Base-by-base conservation (phyloP, 177 flowering plant species). In the Vitis hybrid region DNA sequence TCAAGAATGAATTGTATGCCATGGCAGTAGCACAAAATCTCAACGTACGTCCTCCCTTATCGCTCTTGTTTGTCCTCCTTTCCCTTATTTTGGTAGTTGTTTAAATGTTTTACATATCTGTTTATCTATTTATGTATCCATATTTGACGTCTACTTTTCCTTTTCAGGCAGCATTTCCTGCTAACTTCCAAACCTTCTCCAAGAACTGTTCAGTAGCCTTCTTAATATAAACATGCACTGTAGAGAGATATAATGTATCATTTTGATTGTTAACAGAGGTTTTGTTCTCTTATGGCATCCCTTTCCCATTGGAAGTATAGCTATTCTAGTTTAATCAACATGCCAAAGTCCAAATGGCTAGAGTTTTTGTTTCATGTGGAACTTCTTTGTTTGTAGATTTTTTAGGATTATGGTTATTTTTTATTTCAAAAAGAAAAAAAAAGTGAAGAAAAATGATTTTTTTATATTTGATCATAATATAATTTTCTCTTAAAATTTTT, bases 191-290 rank as follows among this genome's bases (percentile, higher is more conserved):
- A 21, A 30, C 73, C 9, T 67, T 73, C 67, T 75, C 72, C 71
- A 76, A 64, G 54, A 78, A 78, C 23, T 85, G 85, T 65, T 66
- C 76, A n/a, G 2, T 79, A 0, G 79, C 81, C 50, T 51, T 80
- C 11, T 56, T 69, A 60, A 15, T 70, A 52, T 70, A 11, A 60
- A 15, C 30, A 57, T 39, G 30, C 12, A 15, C 45, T 39, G 1
- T 39, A 0, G 45, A 39, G 45, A 39, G 0, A 5, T 39, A 7
- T 6, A 39, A 39, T 7, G 7, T 7, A 39, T 39, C 45, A 39
- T 39, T 39, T 39, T 39, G 45, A 39, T 39, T 6, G 45, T 39
- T 39, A 39, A 39, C 8, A 7, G 45, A 39, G 8, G 45, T 39
- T 39, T 39, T 39, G 45, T 39, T 39, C 45, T 26, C 30, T 26